phyloP scores from a whole-genome alignment of 441 rosid genomes.

The Rhodomyrtus psidioides region DNA sequence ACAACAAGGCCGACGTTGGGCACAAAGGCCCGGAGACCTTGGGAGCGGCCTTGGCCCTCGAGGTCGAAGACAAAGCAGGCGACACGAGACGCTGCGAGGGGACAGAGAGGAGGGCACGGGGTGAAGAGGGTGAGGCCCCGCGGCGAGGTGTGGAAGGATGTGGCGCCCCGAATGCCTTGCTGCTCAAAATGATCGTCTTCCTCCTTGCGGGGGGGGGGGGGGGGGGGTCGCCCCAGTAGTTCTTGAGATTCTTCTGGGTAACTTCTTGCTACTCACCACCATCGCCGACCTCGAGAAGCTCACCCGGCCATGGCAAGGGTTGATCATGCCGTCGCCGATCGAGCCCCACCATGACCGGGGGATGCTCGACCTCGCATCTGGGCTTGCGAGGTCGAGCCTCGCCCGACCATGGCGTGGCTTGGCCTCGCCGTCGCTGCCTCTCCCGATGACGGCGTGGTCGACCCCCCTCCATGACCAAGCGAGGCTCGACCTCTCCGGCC shows the following conservation, averaged over 20 bases:
- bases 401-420: too few relatives aligned
- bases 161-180: constrained; percentile 45
- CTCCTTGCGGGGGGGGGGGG: too few relatives aligned
- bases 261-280: neutral
- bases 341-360: too few relatives aligned
- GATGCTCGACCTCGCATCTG: too few relatives aligned
- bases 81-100: constrained; percentile 57
- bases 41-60: constrained; percentile 78
- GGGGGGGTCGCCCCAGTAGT: constrained; percentile 67
- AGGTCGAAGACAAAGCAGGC: constrained; percentile 76
- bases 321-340: too few relatives aligned
- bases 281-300: too few relatives aligned
- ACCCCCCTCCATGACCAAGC: too few relatives aligned
- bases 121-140: constrained; percentile 70
- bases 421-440: too few relatives aligned
- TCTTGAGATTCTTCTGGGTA: neutral
- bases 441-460: too few relatives aligned
- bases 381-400: too few relatives aligned
- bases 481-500: too few relatives aligned
- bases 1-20: constrained; percentile 69
- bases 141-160: constrained; percentile 59
- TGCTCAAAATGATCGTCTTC: constrained; percentile 37
- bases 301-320: too few relatives aligned
- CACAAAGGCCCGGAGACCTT: constrained; percentile 59
- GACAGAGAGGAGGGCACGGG: constrained; percentile 19